Evolutionary conservation across 371 early-diverging fungal genomes (phyloP).

Genomic region (Fennellomyces sp.): DNA sequence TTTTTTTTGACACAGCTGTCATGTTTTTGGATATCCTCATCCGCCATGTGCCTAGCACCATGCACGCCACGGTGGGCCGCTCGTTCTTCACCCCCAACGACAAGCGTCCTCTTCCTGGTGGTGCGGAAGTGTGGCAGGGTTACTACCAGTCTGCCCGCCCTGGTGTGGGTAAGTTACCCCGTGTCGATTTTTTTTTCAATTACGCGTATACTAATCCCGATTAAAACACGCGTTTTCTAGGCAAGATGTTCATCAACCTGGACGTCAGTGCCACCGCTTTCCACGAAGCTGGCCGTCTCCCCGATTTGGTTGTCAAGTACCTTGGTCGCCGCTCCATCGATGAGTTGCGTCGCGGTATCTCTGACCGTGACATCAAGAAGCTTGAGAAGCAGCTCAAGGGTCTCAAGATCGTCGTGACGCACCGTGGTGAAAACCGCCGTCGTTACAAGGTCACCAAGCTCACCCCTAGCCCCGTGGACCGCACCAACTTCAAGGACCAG

Average conservation of each 20-base stretch:
- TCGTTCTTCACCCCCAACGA: conserved; percentile 85
- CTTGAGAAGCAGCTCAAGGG: conserved; percentile 73
- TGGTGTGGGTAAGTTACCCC: conserved; percentile 50
- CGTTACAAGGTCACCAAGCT: conserved; percentile 69
- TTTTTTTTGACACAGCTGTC: conserved; percentile 51
- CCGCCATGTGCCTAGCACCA: conserved; percentile 72
- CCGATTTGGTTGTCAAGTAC: conserved; percentile 62
- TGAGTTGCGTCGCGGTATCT: conserved; percentile 67
- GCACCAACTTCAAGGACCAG: conserved; percentile 66
- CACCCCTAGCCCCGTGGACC: conserved; percentile 63
- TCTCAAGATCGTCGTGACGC: conserved; percentile 70
- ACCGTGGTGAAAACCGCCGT: conserved; percentile 69
- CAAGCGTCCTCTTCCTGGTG: conserved; percentile 60
- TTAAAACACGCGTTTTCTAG: conserved; percentile 20
- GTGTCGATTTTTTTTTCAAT: neutral
- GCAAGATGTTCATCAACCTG: conserved; percentile 73
- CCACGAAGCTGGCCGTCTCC: conserved; percentile 71
- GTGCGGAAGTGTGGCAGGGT: conserved; percentile 92
- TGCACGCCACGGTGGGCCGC: conserved; percentile 77
- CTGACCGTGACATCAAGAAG: conserved; percentile 59
- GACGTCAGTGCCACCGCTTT: conserved; percentile 89
- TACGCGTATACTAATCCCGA: neutral
- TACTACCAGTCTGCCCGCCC: conserved; percentile 86
- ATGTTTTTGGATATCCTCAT: conserved; percentile 83
- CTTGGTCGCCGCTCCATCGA: conserved; percentile 58